Evolutionary conservation across 768 basidiomycete species (phyloP).

Genomic region (Leucosporidium yakuticum): DNA sequence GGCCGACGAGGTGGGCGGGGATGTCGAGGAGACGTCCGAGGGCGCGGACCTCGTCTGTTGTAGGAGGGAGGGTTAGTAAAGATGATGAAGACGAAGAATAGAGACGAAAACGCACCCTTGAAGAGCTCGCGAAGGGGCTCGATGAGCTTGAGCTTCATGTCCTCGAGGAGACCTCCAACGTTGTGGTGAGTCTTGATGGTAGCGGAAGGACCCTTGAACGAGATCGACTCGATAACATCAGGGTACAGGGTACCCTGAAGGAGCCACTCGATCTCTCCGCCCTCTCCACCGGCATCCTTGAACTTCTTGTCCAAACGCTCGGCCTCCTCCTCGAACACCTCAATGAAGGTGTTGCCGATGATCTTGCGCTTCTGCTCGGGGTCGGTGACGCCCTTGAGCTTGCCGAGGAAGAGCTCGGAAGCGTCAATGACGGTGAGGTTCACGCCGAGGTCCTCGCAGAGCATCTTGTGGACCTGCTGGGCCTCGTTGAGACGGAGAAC

Average conservation of each 20-base stretch:
- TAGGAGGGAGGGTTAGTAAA: neutral
- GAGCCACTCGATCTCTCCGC: slow-evolving; percentile 93
- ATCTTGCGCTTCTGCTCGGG: slow-evolving; percentile 96
- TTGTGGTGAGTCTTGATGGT: slow-evolving; percentile 99
- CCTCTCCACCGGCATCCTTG: slow-evolving; percentile 40
- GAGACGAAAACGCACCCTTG: slow-evolving; percentile 62
- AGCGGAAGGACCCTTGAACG: slow-evolving; percentile 97
- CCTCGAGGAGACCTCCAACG: slow-evolving; percentile 87
- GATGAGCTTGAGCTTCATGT: slow-evolving; percentile 98
- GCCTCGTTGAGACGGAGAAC: slow-evolving; percentile 89
- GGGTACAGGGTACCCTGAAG: slow-evolving; percentile 97
- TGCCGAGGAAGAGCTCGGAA: slow-evolving; percentile 81
- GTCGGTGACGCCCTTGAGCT: slow-evolving; percentile 86
- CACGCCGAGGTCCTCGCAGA: slow-evolving; percentile 86
- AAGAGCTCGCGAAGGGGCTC: slow-evolving; percentile 95
- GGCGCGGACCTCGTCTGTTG: slow-evolving; percentile 84
- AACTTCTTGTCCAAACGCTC: slow-evolving; percentile 55
- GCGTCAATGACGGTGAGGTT: slow-evolving; percentile 95
- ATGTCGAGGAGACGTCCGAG: slow-evolving; percentile 86
- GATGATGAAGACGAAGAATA: neutral
- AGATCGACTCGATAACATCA: slow-evolving; percentile 98
- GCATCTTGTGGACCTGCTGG: slow-evolving; percentile 83
- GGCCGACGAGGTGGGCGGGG: slow-evolving; percentile 83
- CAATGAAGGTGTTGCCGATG: slow-evolving; percentile 97
- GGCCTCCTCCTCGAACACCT: slow-evolving; percentile 94